Base-by-base conservation (phyloP, 805 yeast species). In the Wickerhamomyces canadensis region DNA sequence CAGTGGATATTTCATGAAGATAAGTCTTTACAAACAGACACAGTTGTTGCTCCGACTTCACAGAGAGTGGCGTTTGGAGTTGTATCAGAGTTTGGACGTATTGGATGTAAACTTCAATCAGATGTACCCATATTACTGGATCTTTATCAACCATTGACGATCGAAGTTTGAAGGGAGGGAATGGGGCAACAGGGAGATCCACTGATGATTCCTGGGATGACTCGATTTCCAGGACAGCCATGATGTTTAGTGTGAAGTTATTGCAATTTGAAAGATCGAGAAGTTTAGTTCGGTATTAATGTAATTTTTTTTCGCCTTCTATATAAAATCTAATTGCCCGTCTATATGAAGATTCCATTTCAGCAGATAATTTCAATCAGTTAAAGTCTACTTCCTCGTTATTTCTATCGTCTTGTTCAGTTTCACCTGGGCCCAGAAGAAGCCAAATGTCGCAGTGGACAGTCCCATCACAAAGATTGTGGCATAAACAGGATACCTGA, bases 51-150 rank as follows among this genome's bases (percentile, higher is more conserved):
- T 70, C 69, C 1, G 83, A 72, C 37, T 72, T 68, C 8, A 69
- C 65, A n/a, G 70, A 62, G 9, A 83, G 56, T 30, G 61, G 63
- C 12, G 51, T 40, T 6, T 61, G 58, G 9, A 67, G 47, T 25
- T 62, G 62, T 6, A 63, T 56, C 12, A 55, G 45, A 3, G 52
- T 47, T 24, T 73, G 56, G 28, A 83, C 55, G 40, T 64, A 72
- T 39, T 71, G 64, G 37, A 82, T 74, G 56, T 81, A 84, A 4
- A 74, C 74, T 46, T 80, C 85, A 14, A 84, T 58, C 16, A 81
- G 59, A 54, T 82, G 87, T 4, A 74, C 81, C 88, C 91, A 84
- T 8, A 84, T 84, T 17, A 84, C 88, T 0, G 94, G 94, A 53
- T 84, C 94, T 43, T 76, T 83, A 52, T 84, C 93, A 6, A 81